Evolutionary conservation across 2,329 filamentous ascomycete species (phyloP).

Genomic region (Trichoderma gracile): DNA sequence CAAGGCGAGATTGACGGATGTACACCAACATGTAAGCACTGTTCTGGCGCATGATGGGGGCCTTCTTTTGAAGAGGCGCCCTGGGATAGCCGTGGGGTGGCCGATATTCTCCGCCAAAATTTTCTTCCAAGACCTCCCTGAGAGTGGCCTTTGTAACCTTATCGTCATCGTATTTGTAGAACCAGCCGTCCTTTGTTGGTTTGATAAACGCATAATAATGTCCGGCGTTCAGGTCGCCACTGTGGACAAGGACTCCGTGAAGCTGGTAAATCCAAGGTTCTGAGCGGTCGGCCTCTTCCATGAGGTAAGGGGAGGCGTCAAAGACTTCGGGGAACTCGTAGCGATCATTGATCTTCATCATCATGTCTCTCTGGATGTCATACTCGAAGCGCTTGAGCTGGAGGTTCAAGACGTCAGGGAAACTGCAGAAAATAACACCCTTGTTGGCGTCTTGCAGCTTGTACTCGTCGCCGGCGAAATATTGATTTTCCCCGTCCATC

Average conservation of each 20-base stretch:
- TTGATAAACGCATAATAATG: slow-evolving; percentile 99
- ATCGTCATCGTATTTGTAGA: slow-evolving; percentile 97
- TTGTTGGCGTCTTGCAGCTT: slow-evolving; percentile 97
- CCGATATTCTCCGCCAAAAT: slow-evolving; percentile 86
- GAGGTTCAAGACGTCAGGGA: slow-evolving; percentile 89
- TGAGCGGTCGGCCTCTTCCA: slow-evolving; percentile 80
- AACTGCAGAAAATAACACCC: slow-evolving; percentile 94
- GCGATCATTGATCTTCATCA: slow-evolving; percentile 98
- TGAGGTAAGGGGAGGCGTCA: slow-evolving; percentile 83
- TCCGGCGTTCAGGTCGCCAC: slow-evolving; percentile 92
- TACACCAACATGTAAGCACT: slow-evolving; percentile 99
- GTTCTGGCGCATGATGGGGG: slow-evolving; percentile 63
- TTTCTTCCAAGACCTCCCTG: slow-evolving; percentile 91
- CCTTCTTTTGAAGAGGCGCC: slow-evolving; percentile 54
- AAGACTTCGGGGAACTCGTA: slow-evolving; percentile 86
- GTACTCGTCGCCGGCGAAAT: slow-evolving; percentile 85
- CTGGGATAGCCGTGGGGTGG: slow-evolving; percentile 50
- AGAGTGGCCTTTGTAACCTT: slow-evolving; percentile 92
- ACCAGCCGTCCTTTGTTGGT: slow-evolving; percentile 87
- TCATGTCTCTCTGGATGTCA: slow-evolving; percentile 90
- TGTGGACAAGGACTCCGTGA: slow-evolving; percentile 94
- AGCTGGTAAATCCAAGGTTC: slow-evolving; percentile 91
- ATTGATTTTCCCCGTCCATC: slow-evolving; percentile 97
- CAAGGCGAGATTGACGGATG: slow-evolving; percentile 82
- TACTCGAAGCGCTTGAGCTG: slow-evolving; percentile 98